Conservation (phyloP, 371 early-diverging fungal genomes). For the Entomophthora muscae region DNA sequence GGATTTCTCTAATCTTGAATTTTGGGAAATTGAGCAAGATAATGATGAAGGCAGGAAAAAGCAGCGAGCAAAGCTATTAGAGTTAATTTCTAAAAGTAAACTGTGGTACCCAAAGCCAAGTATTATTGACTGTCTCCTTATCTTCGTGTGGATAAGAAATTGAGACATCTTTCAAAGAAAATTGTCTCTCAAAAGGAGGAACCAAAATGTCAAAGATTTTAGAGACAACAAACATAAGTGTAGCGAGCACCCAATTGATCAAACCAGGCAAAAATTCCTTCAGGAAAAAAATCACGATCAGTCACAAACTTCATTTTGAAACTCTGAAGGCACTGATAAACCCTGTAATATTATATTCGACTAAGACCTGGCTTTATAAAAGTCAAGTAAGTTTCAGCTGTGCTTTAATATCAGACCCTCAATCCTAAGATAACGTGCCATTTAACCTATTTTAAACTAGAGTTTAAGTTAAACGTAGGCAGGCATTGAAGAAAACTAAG, state of each 20-base stretch:
- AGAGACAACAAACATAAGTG: neutral
- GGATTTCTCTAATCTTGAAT: constrained; percentile 22
- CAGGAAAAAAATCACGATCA: neutral
- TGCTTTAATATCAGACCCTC: too few relatives aligned
- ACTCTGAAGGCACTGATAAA: neutral
- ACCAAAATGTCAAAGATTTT: constrained; percentile 27
- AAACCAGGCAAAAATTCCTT: neutral
- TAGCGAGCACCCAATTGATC: neutral
- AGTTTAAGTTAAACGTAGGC: too few relatives aligned
- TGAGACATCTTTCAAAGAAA: constrained; percentile 44
- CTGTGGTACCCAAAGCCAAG: constrained; percentile 25
- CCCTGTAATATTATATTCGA: too few relatives aligned
- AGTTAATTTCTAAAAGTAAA: neutral
- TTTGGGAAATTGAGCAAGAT: constrained; percentile 28
- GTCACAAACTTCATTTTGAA: neutral
- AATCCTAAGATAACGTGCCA: too few relatives aligned
- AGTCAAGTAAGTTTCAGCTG: too few relatives aligned
- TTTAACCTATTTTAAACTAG: too few relatives aligned
- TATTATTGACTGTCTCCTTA: constrained; percentile 37
- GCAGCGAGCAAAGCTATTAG: neutral
- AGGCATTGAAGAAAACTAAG: too few relatives aligned
- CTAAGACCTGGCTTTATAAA: too few relatives aligned
- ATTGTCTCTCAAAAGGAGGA: constrained; percentile 47
- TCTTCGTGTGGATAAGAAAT: constrained; percentile 41
- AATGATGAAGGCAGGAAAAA: constrained; percentile 31